A percentile compares a stretch with the other conserved stretches of the same genome.
Evolutionary conservation across 2,329 filamentous ascomycete species (phyloP).

Genomic region (Fusarium nelsonii): DNA sequence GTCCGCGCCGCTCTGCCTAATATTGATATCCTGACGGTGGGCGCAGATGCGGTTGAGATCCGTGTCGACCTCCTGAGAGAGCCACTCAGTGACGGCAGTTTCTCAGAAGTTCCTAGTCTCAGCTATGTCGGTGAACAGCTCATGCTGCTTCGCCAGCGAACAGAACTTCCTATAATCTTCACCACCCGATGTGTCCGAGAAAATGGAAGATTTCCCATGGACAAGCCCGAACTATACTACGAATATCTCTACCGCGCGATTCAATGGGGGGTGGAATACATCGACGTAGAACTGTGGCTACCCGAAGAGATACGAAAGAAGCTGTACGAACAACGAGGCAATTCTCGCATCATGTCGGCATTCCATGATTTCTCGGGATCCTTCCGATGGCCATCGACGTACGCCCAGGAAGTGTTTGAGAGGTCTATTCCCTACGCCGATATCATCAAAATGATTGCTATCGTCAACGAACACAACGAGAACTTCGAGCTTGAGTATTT

Average conservation of each 20-base stretch:
- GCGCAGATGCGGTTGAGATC: constrained; percentile 86
- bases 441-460: constrained; percentile 91
- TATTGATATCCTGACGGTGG: constrained; percentile 87
- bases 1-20: constrained; percentile 86
- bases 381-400: constrained; percentile 83
- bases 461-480: constrained; percentile 83
- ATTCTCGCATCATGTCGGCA: constrained; percentile 89
- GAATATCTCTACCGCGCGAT: constrained; percentile 85
- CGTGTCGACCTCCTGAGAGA: constrained; percentile 86
- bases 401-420: constrained; percentile 78
- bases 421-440: constrained; percentile 81
- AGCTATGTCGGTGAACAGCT: constrained; percentile 89
- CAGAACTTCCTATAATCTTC: constrained; percentile 90
- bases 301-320: constrained; percentile 78
- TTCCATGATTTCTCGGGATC: constrained; percentile 89
- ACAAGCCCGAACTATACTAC: constrained; percentile 79
- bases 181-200: constrained; percentile 85
- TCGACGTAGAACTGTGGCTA: constrained; percentile 90
- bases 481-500: constrained; percentile 95
- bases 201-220: constrained; percentile 88
- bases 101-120: constrained; percentile 77
- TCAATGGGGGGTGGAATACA: constrained; percentile 90
- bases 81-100: constrained; percentile 70
- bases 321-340: constrained; percentile 77
- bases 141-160: constrained; percentile 84